Percentiles rank a stretch among this genome's conserved stretches.
phyloP scores from a whole-genome alignment of 805 yeast species.

The Nakazawaea laoshanensis region DNA sequence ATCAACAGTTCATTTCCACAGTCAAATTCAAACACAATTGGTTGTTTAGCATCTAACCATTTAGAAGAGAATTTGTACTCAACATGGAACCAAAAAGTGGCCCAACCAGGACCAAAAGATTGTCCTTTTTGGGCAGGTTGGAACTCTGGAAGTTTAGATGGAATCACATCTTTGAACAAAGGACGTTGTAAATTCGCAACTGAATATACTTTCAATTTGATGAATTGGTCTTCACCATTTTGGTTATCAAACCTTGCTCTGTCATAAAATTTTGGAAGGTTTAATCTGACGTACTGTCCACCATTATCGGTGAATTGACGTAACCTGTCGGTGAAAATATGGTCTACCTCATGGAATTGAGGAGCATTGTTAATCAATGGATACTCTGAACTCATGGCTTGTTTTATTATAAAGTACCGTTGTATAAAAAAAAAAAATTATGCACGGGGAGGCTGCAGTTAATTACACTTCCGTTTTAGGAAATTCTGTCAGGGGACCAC shows the following conservation, averaged over 20 bases:
- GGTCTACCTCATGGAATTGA: constrained; percentile 67
- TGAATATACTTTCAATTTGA: constrained; percentile 57
- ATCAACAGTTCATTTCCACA: constrained; percentile 80
- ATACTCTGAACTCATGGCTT: constrained; percentile 15
- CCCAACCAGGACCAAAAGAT: constrained; percentile 91
- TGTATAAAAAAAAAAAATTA: too few species aligned
- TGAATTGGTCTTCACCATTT: constrained; percentile 24
- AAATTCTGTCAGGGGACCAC: too few species aligned
- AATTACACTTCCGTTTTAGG: too few species aligned
- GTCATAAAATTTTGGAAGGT: constrained; percentile 78
- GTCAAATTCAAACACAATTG: constrained; percentile 72
- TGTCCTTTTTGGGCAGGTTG: constrained; percentile 60
- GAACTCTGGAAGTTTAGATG: constrained; percentile 37
- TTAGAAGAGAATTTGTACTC: constrained; percentile 52
- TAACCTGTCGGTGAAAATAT: constrained; percentile 62
- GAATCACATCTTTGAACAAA: constrained; percentile 49
- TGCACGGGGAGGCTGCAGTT: too few species aligned
- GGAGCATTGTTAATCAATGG: constrained; percentile 43
- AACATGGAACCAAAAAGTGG: constrained; percentile 88
- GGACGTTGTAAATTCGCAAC: constrained; percentile 70
- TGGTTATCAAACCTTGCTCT: constrained; percentile 40
- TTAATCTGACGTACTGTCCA: constrained; percentile 68
- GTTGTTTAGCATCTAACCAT: constrained; percentile 34
- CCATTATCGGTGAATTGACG: constrained; percentile 64
- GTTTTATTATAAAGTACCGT: not conserved